Conservation (phyloP, 2,329 filamentous ascomycete genomes). For the Beauveria pseudobassiana region DNA sequence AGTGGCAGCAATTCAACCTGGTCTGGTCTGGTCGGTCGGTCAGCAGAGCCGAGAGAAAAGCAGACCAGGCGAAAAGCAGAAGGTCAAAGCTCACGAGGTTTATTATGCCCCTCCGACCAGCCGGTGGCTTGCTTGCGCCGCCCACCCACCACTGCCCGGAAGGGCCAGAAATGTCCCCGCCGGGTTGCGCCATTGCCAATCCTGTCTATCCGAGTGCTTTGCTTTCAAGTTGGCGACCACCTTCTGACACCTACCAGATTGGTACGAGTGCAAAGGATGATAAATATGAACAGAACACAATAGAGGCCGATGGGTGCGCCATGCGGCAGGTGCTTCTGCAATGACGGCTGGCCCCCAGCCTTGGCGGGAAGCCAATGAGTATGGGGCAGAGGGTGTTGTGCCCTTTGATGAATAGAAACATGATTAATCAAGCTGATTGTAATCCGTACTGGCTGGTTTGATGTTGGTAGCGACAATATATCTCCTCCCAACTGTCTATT, state of each 20-base stretch:
- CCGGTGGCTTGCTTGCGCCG: background rate
- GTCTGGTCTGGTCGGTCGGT: background rate
- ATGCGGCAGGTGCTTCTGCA: background rate
- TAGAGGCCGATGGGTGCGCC: background rate
- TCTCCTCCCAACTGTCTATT: too few relatives aligned
- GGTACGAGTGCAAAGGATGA: background rate
- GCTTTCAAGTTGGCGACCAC: background rate
- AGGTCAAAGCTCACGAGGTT: background rate
- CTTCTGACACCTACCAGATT: background rate
- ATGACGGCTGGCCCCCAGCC: background rate
- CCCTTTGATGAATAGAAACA: background rate
- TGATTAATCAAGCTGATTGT: background rate
- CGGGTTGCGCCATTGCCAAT: background rate
- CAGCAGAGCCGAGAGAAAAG: background rate
- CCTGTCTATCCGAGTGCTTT: background rate
- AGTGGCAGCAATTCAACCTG: background rate
- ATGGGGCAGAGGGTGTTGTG: background rate
- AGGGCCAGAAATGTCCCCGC: too few relatives aligned
- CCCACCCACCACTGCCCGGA: background rate
- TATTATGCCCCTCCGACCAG: background rate
- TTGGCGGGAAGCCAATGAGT: background rate
- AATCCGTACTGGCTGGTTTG: too few relatives aligned
- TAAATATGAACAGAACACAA: background rate
- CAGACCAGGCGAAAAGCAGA: conserved; percentile 4
- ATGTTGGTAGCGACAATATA: too few relatives aligned